Conservation (phyloP, 2,329 filamentous ascomycete species). For the Monosporascus sp. region DNA sequence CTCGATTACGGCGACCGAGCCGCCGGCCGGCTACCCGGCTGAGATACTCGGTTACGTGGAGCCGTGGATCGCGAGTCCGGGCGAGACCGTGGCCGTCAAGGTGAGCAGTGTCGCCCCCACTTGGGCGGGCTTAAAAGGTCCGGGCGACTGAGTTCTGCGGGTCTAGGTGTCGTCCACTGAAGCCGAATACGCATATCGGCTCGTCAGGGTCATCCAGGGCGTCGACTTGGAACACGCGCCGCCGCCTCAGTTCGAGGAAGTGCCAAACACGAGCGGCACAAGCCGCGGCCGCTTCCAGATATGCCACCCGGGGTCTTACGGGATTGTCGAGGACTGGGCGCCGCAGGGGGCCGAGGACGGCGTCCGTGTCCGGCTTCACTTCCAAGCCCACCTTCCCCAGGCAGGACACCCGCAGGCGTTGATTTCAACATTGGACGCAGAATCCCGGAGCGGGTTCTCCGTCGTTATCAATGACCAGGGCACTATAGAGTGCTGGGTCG, state of each 20-base stretch:
- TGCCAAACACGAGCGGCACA: background rate
- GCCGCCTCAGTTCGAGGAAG: conserved; percentile 1
- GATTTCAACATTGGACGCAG: conserved; percentile 1
- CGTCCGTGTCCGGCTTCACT: conserved; percentile 3
- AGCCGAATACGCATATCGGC: conserved; percentile 9
- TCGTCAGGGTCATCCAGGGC: conserved; percentile 10
- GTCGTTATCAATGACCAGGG: background rate
- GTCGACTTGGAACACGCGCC: conserved; percentile 7
- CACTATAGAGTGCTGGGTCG: background rate
- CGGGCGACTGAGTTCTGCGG: too few species aligned
- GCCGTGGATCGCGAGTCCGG: conserved; percentile 5
- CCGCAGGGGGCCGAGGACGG: conserved; percentile 1
- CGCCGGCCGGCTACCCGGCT: background rate
- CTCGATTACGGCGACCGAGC: background rate
- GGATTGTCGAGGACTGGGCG: conserved; percentile 1
- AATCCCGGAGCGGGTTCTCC: background rate
- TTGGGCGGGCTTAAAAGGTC: too few species aligned
- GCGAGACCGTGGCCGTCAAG: conserved; percentile 6
- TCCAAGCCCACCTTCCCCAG: conserved; percentile 8
- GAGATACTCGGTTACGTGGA: conserved; percentile 7
- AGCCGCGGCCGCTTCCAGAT: conserved; percentile 2
- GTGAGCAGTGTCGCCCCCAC: background rate
- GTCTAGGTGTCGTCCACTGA: conserved; percentile 10
- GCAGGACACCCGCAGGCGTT: conserved; percentile 5
- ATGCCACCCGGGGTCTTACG: conserved; percentile 7